Conservation (phyloP, 768 basidiomycete genomes). For the Trametes punicea region DNA sequence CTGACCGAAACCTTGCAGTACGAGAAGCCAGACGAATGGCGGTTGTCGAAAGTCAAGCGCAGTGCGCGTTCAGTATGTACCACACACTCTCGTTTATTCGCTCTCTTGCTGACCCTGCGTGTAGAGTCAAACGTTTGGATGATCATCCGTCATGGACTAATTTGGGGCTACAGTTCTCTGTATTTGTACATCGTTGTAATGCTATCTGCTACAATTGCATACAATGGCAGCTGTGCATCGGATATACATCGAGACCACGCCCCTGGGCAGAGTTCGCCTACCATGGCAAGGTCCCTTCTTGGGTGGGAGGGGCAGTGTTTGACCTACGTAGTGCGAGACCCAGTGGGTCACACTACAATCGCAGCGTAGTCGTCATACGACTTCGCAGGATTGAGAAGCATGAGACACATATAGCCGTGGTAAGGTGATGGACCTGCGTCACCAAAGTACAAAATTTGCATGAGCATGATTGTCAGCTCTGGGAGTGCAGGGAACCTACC, state of each 20-base stretch:
- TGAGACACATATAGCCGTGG: neutral
- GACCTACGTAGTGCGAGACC: neutral
- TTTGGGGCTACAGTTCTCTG: conserved; percentile 10
- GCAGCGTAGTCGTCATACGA: neutral
- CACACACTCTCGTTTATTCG: neutral
- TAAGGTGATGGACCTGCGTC: neutral
- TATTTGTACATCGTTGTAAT: conserved; percentile 20
- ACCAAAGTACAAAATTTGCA: neutral
- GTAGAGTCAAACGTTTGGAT: conserved; percentile 88
- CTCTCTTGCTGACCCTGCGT: neutral
- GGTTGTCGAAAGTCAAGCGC: conserved; percentile 87
- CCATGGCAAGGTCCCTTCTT: no score
- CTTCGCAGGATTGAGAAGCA: neutral
- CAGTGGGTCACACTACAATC: no score
- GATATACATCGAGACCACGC: no score
- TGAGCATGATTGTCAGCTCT: conserved; percentile 9
- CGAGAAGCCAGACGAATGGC: conserved; percentile 94
- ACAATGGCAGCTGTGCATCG: no score
- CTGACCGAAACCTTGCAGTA: conserved; percentile 40
- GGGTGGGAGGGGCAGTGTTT: neutral
- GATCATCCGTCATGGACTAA: conserved; percentile 22
- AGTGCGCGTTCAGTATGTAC: conserved; percentile 67
- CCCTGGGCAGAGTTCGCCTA: no score
- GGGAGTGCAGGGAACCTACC: conserved; percentile 2
- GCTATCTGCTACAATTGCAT: conserved; percentile 14